Percentiles rank a stretch among this genome's conserved stretches.
Evolutionary conservation across 495 filamentous ascomycete species (phyloP).

Genomic region (Neurospora discreta): DNA sequence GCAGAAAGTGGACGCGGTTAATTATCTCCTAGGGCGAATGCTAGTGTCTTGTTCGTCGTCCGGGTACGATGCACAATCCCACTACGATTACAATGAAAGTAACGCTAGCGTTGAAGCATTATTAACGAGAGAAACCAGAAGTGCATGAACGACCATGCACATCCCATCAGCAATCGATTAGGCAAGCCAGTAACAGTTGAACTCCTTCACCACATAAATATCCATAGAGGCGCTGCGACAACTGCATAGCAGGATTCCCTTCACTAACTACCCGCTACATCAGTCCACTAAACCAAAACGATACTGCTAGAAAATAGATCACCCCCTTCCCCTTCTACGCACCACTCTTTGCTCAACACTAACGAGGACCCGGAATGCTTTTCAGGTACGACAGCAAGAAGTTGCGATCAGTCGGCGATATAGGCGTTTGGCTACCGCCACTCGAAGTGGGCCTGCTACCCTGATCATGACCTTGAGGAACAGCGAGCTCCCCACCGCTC

Average conservation of each 20-base stretch:
- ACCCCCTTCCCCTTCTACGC: background rate
- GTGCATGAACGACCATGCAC: background rate
- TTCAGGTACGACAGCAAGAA: constrained; percentile 71
- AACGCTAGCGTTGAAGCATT: background rate
- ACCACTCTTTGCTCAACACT: background rate
- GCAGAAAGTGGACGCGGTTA: background rate
- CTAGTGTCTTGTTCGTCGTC: background rate
- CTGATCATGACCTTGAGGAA: constrained; percentile 5
- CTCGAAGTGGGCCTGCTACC: constrained; percentile 24
- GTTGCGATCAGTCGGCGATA: constrained; percentile 60
- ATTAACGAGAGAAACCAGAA: background rate
- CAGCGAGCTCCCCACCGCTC: constrained; percentile 4
- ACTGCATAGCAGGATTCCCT: background rate
- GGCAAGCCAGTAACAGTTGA: background rate
- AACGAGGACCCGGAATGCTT: constrained; percentile 17
- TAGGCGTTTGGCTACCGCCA: constrained; percentile 38
- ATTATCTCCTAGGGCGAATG: background rate
- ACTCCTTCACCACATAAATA: background rate
- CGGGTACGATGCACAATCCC: background rate
- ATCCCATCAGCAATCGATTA: background rate
- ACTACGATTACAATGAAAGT: background rate
- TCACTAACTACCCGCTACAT: background rate
- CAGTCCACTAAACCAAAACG: background rate
- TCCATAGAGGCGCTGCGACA: background rate
- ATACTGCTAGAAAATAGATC: background rate